Conservation (phyloP, 2,329 filamentous ascomycete species). For the Claviceps quebecensis region DNA sequence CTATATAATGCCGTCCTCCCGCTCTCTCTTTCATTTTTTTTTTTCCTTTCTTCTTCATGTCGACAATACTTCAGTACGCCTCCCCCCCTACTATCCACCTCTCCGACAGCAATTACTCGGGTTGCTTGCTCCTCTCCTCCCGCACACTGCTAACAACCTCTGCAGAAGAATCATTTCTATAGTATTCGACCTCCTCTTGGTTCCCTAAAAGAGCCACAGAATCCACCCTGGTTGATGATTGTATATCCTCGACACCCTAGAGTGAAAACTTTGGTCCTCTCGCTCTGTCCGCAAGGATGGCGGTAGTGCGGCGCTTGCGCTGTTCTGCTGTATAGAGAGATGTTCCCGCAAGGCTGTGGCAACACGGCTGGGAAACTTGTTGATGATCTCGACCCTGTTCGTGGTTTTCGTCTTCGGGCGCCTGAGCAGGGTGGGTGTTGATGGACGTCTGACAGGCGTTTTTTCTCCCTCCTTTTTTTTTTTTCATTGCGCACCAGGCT, state of each 20-base stretch:
- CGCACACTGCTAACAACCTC: conserved; percentile 11
- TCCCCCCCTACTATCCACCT: conserved; percentile 21
- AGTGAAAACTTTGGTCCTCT: conserved; percentile 60
- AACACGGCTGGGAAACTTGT: conserved; percentile 12
- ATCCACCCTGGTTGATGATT: conserved; percentile 90
- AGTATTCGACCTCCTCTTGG: conserved; percentile 89
- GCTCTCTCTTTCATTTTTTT: conserved; percentile 21
- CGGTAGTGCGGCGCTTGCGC: conserved; percentile 22
- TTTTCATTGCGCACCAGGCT: conserved; percentile 43
- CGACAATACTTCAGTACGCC: conserved; percentile 47
- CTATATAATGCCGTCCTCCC: conserved; percentile 27
- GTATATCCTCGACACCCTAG: conserved; percentile 74
- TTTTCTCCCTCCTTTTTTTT: conserved; percentile 44
- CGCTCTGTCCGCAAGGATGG: conserved; percentile 48
- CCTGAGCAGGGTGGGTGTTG: conserved; percentile 64
- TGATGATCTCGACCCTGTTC: conserved; percentile 84
- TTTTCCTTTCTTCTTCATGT: conserved; percentile 42
- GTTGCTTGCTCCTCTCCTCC: background rate
- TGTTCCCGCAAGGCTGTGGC: conserved; percentile 17
- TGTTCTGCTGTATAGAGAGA: conserved; percentile 61
- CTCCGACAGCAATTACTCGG: background rate
- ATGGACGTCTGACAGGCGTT: conserved; percentile 79
- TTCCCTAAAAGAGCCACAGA: conserved; percentile 88
- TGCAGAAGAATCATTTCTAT: conserved; percentile 87
- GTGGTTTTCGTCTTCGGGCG: conserved; percentile 61